Base-by-base conservation (phyloP, 2,329 filamentous ascomycete species). In the Colletotrichum phormii region DNA sequence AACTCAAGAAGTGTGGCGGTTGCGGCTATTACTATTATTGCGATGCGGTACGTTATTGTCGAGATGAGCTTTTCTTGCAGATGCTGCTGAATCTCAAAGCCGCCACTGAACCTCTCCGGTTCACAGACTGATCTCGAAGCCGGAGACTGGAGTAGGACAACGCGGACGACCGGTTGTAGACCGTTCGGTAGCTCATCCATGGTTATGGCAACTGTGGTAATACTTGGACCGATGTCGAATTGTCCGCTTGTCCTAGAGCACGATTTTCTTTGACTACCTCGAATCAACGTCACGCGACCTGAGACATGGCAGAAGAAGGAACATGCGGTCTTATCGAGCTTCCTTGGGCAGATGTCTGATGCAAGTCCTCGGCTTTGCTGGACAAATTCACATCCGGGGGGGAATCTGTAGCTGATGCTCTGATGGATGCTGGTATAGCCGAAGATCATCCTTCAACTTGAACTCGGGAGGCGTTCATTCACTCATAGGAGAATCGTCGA, bases 221-320 rank as follows among this genome's bases (percentile, higher is more conserved):
- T 49, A 9, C 42, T 18, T 18, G 7, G 8, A 22, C 42, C 4
- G 42, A 29, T 18, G 26, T 24, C 26, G 42, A 53, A 22, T 54
- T 51, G 58, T 26, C 64, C 53, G 53, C 6, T 54, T 69, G 26
- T 26, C 51, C 69, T 37, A 49, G 15, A n/a, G n/a, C 11, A 31
- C 24, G 26, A 42, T 51, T 4, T 18, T 42, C 9, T 42, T 5
- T 33, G 42, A n/a, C 7, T 26, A 13, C 15, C 22, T 15, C 49
- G 8, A 37, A 53, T 46, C 51, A 63, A 37, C 33, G 63, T 46
- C 51, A 57, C 33, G 11, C 24, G 46, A 46, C 15, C 49, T 67
- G 22, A 67, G 55, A 70, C 67, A 65, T 33, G n/a, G 18, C 42
- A 24, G 24, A 13, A 42, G 18, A 29, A 15, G 35, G 24, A 26